Evolutionary conservation across 2,329 filamentous ascomycete species (phyloP).

Genomic region (Clarireedia hainanense): DNA sequence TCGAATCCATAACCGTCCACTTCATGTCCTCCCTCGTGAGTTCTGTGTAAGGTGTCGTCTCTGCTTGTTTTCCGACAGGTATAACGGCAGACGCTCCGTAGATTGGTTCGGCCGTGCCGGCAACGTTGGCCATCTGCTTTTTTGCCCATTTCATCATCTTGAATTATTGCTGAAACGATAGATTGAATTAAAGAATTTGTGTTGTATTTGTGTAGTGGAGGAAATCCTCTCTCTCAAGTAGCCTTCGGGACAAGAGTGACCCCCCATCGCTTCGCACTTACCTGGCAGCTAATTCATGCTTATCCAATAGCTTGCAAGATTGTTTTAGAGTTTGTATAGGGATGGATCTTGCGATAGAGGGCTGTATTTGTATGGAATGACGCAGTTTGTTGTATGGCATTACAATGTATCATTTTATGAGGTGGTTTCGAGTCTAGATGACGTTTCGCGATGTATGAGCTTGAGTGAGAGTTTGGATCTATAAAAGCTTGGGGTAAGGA

Average conservation of each 20-base stretch:
- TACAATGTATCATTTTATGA: neutral
- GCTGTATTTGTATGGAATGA: neutral
- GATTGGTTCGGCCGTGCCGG: conserved; percentile 92
- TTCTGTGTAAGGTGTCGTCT: conserved; percentile 72
- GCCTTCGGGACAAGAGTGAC: neutral
- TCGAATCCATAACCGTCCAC: conserved; percentile 76
- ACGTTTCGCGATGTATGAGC: neutral
- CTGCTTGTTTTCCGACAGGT: conserved; percentile 74
- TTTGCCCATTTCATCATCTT: conserved; percentile 93
- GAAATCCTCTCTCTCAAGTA: conserved; percentile 1
- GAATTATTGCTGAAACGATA: conserved; percentile 14
- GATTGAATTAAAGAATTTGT: neutral
- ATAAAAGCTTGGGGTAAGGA: conserved; percentile 2
- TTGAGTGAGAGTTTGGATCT: neutral
- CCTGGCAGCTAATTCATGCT: neutral
- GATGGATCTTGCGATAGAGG: conserved; percentile 2
- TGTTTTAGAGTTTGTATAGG: neutral
- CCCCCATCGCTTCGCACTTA: conserved; percentile 8
- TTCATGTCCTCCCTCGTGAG: conserved; percentile 68
- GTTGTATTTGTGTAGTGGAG: conserved; percentile 2
- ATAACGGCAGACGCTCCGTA: conserved; percentile 86
- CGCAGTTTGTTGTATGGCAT: conserved; percentile 1
- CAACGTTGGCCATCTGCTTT: conserved; percentile 76
- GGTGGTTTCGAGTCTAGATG: neutral
- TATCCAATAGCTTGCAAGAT: neutral